Evolutionary conservation across 2,329 filamentous ascomycete species (phyloP).

Genomic region (Fonsecaea pedrosoi): DNA sequence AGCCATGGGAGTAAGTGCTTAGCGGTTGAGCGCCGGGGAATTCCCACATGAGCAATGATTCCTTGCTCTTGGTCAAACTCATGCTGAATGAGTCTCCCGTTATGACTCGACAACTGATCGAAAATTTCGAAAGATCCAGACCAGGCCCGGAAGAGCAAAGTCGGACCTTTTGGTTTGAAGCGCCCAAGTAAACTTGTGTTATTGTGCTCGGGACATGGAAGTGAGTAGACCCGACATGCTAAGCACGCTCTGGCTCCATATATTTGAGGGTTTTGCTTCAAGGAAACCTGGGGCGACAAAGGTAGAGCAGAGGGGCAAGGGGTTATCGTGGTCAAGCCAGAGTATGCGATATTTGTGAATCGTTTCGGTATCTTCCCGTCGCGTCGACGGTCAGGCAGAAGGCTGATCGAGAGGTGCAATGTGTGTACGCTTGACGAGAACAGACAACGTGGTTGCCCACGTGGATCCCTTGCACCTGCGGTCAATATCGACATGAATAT

Average conservation of each 20-base stretch:
- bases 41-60: neutral
- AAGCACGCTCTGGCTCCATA: neutral
- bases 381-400: neutral
- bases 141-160: neutral
- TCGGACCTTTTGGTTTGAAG: neutral
- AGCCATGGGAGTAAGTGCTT: neutral
- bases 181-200: neutral
- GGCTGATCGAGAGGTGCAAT: neutral
- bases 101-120: neutral
- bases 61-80: neutral
- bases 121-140: neutral
- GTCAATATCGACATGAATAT: neutral
- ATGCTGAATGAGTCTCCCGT: slow-evolving; percentile 8
- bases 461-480: neutral
- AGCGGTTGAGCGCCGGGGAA: neutral
- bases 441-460: neutral
- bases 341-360: neutral
- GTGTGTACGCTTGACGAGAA: neutral
- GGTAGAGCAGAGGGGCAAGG: neutral
- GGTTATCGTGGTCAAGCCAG: neutral
- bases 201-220: neutral
- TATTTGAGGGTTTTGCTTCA: neutral
- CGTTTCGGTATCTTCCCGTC: neutral
- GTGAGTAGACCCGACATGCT: neutral
- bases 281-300: neutral